Evolutionary conservation across 2,329 filamentous ascomycete genomes (phyloP), one percentile per base, ranked within the genome.

Genomic region (Orbilia blumenaviensis): DNA sequence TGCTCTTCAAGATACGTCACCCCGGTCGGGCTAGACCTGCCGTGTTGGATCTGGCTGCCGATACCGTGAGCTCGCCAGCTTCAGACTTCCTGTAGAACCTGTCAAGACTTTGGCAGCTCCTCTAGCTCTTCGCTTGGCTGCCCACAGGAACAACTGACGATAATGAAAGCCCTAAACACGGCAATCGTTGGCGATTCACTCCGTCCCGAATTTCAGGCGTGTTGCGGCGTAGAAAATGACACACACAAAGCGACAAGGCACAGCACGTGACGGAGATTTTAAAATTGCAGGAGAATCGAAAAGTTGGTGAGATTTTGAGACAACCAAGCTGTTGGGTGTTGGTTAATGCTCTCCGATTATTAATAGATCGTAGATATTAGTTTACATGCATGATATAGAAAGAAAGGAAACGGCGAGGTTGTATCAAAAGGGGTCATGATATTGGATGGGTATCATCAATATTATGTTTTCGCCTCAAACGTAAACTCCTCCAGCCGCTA

Each of bases 401-500:
- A 5, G 29, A 16, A 32, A 18, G 23, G 14, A 29, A 36, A 66
- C 0, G 18, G 18, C 21, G 52, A 56, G 29, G 48, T 4, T 32
- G 29, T 36, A n/a, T 56, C 29, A 32, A 56, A 56, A 56, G 16
- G n/a, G 10, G 32, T 38, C 42, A 50, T 46, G 41, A 64, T 25
- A 12, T 34, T 41, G 18, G n/a, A 7, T 38, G 60, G 60, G 60
- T 50, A 64, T 64, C 42, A 41, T 66, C 34, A 23, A 27, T n/a
- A n/a, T n/a, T n/a, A n/a, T 52, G 23, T 42, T 46, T 25, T 48
- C 63, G 12, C 29, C 41, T 84, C 89, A 99, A 83, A 99, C 93
- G 89, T 99, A 98, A 82, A 99, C 95, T 83, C 95, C 95, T 83
- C 95, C 95, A 76, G 94, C 95, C 85, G 95, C 99, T 85, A 99